Evolutionary conservation across 768 basidiomycete species (phyloP).

Genomic region (Mycena amicta): DNA sequence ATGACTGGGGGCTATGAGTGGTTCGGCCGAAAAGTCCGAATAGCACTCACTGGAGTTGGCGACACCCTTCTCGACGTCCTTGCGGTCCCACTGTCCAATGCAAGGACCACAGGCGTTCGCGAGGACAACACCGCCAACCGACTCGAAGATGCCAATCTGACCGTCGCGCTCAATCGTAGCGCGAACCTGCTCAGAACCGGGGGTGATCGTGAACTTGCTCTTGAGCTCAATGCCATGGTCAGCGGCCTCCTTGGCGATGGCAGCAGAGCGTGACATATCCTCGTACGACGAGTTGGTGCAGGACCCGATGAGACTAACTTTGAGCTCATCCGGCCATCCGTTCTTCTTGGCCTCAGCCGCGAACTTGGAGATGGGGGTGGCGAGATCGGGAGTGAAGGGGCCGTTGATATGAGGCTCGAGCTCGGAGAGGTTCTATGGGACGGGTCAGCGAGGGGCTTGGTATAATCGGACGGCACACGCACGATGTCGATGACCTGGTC

Average conservation of each 20-base stretch:
- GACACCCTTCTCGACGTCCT: slow-evolving; percentile 96
- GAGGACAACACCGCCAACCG: slow-evolving; percentile 87
- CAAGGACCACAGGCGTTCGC: slow-evolving; percentile 99
- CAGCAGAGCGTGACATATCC: slow-evolving; percentile 98
- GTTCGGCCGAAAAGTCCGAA: background rate
- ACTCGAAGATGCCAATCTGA: slow-evolving; percentile 84
- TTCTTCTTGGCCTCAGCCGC: slow-evolving; percentile 90
- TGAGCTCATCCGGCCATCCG: slow-evolving; percentile 95
- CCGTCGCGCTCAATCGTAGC: slow-evolving; percentile 98
- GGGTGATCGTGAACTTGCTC: slow-evolving; percentile 97
- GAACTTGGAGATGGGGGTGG: slow-evolving; percentile 97
- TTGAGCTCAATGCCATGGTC: slow-evolving; percentile 85
- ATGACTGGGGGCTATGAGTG: slow-evolving; percentile 61
- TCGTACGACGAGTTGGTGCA: slow-evolving; percentile 99
- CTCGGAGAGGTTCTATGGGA: slow-evolving; percentile 81
- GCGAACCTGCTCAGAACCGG: slow-evolving; percentile 97
- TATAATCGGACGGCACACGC: slow-evolving; percentile 31
- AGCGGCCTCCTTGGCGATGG: slow-evolving; percentile 87
- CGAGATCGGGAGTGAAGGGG: slow-evolving; percentile 99
- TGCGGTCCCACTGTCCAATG: slow-evolving; percentile 98
- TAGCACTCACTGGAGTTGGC: slow-evolving; percentile 83
- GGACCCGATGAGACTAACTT: slow-evolving; percentile 96
- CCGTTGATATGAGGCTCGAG: slow-evolving; percentile 99
- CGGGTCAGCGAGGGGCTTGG: slow-evolving; percentile 10
- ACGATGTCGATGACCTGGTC: slow-evolving; percentile 93